Conservation (phyloP, 2,329 filamentous ascomycete genomes). For the Pezicula carpinea region DNA sequence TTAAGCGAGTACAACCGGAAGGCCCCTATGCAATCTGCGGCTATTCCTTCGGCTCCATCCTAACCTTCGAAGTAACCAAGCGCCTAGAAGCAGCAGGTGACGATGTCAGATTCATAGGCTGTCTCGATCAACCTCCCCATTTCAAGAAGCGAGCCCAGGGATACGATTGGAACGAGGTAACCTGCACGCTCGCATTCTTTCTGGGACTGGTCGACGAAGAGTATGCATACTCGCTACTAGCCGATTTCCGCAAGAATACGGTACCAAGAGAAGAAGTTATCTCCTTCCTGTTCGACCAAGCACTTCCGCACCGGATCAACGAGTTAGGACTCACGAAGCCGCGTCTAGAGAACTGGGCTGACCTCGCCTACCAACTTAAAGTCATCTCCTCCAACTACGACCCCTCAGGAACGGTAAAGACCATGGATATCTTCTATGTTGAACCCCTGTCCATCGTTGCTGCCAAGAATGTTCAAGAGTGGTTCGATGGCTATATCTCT, state of each 20-base stretch:
- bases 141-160: constrained; percentile 30
- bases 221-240: constrained; percentile 34
- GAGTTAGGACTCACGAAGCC: constrained; percentile 28
- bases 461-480: constrained; percentile 25
- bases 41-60: constrained; percentile 44
- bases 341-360: constrained; percentile 30
- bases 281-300: constrained; percentile 17
- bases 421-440: constrained; percentile 39
- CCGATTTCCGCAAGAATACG: constrained; percentile 25
- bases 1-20: constrained; percentile 38
- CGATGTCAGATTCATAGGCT: constrained; percentile 38
- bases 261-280: constrained; percentile 17
- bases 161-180: constrained; percentile 31
- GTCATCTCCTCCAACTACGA: constrained; percentile 38
- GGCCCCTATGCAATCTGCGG: constrained; percentile 49
- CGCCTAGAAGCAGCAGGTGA: constrained; percentile 33
- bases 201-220: constrained; percentile 30
- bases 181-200: constrained; percentile 34
- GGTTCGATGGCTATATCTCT: constrained; percentile 26
- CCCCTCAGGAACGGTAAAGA: constrained; percentile 31
- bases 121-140: constrained; percentile 44
- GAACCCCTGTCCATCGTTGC: constrained; percentile 22
- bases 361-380: constrained; percentile 33
- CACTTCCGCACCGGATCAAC: constrained; percentile 18
- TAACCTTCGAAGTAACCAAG: constrained; percentile 48